Conservation (phyloP, 2,329 filamentous ascomycete species). For the Chalaropsis thielavioides region DNA sequence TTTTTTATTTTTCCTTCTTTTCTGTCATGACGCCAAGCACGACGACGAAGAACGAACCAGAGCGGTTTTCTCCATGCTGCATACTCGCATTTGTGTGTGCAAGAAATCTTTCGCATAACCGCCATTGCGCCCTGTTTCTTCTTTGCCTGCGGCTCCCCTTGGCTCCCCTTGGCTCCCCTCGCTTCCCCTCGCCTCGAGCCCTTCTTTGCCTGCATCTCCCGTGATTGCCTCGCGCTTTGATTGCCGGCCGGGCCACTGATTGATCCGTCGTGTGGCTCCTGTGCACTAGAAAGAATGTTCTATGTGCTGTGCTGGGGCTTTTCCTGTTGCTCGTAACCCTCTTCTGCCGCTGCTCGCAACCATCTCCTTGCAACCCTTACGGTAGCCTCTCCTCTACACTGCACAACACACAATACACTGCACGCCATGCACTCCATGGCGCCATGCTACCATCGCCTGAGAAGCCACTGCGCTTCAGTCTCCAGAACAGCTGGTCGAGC, state of each 20-base stretch:
- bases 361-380: background rate
- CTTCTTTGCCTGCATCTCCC: too few species aligned
- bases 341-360: background rate
- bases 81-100: too few species aligned
- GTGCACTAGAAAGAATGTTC: too few species aligned
- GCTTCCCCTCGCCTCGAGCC: too few species aligned
- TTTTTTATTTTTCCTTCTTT: background rate
- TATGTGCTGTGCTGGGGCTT: background rate
- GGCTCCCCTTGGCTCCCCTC: too few species aligned
- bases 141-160: too few species aligned
- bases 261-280: too few species aligned
- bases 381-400: background rate
- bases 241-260: too few species aligned
- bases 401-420: background rate
- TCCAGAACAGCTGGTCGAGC: background rate
- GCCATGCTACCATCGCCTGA: constrained; percentile 8
- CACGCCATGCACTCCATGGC: constrained; percentile 8
- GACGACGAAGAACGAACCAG: background rate
- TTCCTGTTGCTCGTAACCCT: background rate
- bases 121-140: too few species aligned
- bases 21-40: background rate
- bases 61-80: background rate
- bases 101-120: too few species aligned
- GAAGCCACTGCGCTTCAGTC: background rate
- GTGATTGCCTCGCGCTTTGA: too few species aligned